Evolutionary conservation across 331 rosid genomes (phyloP), one percentile per base, ranked within the genome.

Genomic region (Quercus tomentella): DNA sequence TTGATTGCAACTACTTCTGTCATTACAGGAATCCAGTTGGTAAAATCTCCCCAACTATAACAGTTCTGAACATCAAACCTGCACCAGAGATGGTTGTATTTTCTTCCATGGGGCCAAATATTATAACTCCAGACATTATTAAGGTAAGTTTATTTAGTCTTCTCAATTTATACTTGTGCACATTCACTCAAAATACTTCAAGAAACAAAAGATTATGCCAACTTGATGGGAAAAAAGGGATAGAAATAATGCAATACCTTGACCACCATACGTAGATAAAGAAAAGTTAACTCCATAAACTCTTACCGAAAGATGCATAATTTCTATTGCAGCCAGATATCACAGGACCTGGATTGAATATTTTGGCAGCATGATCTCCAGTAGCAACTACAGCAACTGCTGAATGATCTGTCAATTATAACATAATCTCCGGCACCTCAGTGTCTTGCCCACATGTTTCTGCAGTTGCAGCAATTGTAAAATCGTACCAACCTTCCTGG

Each of bases 341-440:
- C 56, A 86, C 92, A 74, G 93, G 80, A 77, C 93, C 91, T 7
- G 93, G 95, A 45, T 80, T 90, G 87, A 90, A 90, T 75, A 86
- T 89, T 68, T 81, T 90, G 81, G 95, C 93, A 84, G 91, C 95
- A 83, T 92, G 95, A 89, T 88, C 97, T 70, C 97, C 90, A 4
- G 77, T 80, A 1, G 74, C 88, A 71, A 84, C 88, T 56, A 72
- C 41, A 61, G 84, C 78, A 49, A 87, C 93, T n/a, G 87, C 82
- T 20, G 89, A 79, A 26, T 45, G 23, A 87, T 66, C 94, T 22
- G 85, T 86, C 8, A 4, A 86, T 79, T 90, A 86, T 60, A 90
- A 92, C 86, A 92, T 90, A 70, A 80, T 87, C 69, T 92, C 93
- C 2, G 89, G 94, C 81, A 89, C 93, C 77, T 88, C 93, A 8